phyloP scores from a whole-genome alignment of 2,329 filamentous ascomycete genomes.

The Diplodia sapinea region DNA sequence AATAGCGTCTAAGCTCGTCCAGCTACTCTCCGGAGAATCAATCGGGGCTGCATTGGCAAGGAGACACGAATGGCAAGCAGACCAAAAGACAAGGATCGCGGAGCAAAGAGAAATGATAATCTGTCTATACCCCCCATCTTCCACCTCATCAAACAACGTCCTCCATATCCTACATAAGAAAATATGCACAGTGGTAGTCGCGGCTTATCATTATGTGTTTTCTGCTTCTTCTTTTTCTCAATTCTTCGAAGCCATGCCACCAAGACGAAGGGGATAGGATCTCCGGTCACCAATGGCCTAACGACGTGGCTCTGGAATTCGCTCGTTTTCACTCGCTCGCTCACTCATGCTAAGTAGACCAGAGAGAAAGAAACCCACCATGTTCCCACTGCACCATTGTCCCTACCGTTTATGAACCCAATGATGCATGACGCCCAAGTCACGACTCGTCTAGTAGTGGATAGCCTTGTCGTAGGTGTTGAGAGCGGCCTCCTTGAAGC shows the following conservation, averaged over 20 bases:
- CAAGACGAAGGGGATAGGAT: not conserved
- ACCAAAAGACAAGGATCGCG: not conserved
- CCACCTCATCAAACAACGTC: not conserved
- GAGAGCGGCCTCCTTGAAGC: constrained; percentile 99
- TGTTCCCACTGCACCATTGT: constrained; percentile 10
- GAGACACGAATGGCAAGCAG: not conserved
- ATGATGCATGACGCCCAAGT: constrained; percentile 10
- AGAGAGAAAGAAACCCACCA: constrained; percentile 13
- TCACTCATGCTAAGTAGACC: constrained; percentile 15
- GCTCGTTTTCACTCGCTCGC: constrained; percentile 11
- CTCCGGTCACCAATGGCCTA: not conserved
- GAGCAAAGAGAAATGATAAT: constrained; percentile 10
- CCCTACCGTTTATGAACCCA: not conserved
- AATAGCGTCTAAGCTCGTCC: not conserved
- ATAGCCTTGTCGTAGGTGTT: constrained; percentile 94
- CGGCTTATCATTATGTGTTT: constrained; percentile 12
- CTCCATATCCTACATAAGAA: constrained; percentile 22
- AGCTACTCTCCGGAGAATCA: not conserved
- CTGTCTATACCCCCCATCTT: not conserved
- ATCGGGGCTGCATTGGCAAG: not conserved
- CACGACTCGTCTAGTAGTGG: constrained; percentile 68
- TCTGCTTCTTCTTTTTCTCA: not conserved
- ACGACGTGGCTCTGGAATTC: not conserved
- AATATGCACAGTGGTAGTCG: constrained; percentile 22
- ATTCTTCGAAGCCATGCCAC: not conserved